Evolutionary conservation across 2,329 filamentous ascomycete species (phyloP).

Genomic region (Cladosporium cucumerinum): DNA sequence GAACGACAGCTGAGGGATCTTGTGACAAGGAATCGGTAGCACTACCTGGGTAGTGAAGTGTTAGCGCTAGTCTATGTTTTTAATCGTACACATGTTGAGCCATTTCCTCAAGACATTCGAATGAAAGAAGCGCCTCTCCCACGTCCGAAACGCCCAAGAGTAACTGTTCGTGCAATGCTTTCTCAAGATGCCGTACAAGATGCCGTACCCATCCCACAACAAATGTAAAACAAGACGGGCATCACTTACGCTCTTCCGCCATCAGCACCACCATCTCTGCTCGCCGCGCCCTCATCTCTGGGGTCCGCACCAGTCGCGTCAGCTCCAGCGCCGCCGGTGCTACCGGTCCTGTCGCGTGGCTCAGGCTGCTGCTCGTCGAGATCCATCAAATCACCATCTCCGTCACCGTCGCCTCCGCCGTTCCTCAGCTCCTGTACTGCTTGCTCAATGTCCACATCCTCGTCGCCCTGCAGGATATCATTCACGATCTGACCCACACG

Average conservation of each 20-base stretch:
- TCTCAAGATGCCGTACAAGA: background rate
- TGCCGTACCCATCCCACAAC: background rate
- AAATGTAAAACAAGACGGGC: background rate
- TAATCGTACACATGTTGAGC: constrained; percentile 9
- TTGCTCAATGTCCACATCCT: constrained; percentile 74
- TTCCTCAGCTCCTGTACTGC: constrained; percentile 63
- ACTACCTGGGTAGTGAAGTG: constrained; percentile 41
- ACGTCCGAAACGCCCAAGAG: background rate
- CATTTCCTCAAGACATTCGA: background rate
- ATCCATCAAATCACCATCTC: constrained; percentile 51
- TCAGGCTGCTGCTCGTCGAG: constrained; percentile 75
- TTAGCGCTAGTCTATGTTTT: constrained; percentile 15
- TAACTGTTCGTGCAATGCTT: background rate
- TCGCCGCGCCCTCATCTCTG: constrained; percentile 80
- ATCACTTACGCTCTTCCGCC: constrained; percentile 98
- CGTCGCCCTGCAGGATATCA: constrained; percentile 70
- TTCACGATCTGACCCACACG: constrained; percentile 89
- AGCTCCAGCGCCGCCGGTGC: constrained; percentile 76
- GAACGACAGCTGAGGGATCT: constrained; percentile 75
- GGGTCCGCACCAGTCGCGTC: constrained; percentile 89
- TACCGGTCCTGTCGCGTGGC: constrained; percentile 55
- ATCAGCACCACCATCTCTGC: constrained; percentile 90
- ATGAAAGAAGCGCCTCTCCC: background rate
- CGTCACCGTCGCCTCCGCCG: constrained; percentile 59
- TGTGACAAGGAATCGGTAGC: constrained; percentile 54